Base-by-base conservation (phyloP, 768 basidiomycete species). In the Calocera viscosa region DNA sequence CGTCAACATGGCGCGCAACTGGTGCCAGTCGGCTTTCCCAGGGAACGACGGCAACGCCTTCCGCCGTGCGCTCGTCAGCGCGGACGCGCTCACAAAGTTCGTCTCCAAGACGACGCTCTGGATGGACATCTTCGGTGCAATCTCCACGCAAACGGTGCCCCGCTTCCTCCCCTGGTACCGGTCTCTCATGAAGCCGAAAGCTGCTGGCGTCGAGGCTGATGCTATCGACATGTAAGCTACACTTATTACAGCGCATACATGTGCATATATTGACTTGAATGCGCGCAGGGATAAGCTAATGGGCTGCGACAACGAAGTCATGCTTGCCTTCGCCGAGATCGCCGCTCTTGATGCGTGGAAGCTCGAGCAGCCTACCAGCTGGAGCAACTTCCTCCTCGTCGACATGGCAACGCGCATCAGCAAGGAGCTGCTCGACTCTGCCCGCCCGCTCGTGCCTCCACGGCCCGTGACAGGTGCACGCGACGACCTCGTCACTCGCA, bases 301-400 rank as follows among this genome's bases (percentile, higher is more conserved):
- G 26, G 90, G 90, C 32, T 91, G 89, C 77, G 86, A 90, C 1
- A 88, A 92, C 71, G 87, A 87, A 71, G 86, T 84, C 10, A 76
- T 91, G 73, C 82, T 91, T 68, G 87, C 84, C 39, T 82, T 91
- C 68, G 89, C 85, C 26, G 89, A 91, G 72, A 81, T 83, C 24
- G 85, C 86, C n/a, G 80, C 81, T 7, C 81, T 92, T 33, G 83
- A 87, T 2, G 82, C 85, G 70, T 91, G 90, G 90, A 91, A 90
- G 75, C 74, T 78, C 26, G 78, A 80, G 63, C 85, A 90, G 73
- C 77, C 81, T 66, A 82, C 80, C 64, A 84, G 53, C 53, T 60
- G 53, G 53, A 60, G 53, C 53, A 60, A 60, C 53, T 60, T 60
- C 53, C 53, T 60, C 30, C 53, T 60, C 10, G 53, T 60, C 53